A percentile compares a stretch with the other conserved stretches of the same genome.
phyloP scores from a whole-genome alignment of 805 yeast species.

The Priceomyces carsonii region DNA sequence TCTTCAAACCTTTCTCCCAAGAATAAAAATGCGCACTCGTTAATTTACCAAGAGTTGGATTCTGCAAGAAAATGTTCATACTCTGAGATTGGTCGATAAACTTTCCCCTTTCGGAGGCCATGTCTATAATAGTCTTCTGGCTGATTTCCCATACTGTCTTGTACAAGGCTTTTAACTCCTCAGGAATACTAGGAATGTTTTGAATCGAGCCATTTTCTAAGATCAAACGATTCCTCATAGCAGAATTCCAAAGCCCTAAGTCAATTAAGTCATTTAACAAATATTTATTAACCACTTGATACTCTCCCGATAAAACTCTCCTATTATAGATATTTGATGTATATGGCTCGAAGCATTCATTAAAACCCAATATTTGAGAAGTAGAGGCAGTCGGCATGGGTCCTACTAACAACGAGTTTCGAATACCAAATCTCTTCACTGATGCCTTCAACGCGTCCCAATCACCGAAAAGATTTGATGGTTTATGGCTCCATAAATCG shows the following conservation, averaged over 20 bases:
- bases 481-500: constrained; percentile 83
- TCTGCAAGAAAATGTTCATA: constrained; percentile 39
- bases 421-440: constrained; percentile 63
- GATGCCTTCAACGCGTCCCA: constrained; percentile 73
- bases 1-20: constrained; percentile 40
- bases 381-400: constrained; percentile 99
- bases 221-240: constrained; percentile 75
- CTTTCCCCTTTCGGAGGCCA: constrained; percentile 80
- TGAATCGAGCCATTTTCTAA: constrained; percentile 85
- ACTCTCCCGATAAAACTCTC: constrained; percentile 91
- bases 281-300: constrained; percentile 88
- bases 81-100: constrained; percentile 60
- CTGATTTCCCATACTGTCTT: constrained; percentile 97
- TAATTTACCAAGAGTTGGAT: constrained; percentile 39
- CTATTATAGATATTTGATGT: constrained; percentile 91
- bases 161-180: constrained; percentile 72
- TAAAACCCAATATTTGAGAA: constrained; percentile 90
- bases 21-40: constrained; percentile 47
- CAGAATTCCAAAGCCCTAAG: constrained; percentile 79
- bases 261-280: constrained; percentile 78
- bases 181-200: constrained; percentile 70
- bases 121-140: constrained; percentile 79
- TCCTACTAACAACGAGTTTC: constrained; percentile 87
- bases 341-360: constrained; percentile 94
- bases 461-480: constrained; percentile 74